Evolutionary conservation across 2,329 filamentous ascomycete genomes (phyloP).

Genomic region (Cladobotryum protrusum): DNA sequence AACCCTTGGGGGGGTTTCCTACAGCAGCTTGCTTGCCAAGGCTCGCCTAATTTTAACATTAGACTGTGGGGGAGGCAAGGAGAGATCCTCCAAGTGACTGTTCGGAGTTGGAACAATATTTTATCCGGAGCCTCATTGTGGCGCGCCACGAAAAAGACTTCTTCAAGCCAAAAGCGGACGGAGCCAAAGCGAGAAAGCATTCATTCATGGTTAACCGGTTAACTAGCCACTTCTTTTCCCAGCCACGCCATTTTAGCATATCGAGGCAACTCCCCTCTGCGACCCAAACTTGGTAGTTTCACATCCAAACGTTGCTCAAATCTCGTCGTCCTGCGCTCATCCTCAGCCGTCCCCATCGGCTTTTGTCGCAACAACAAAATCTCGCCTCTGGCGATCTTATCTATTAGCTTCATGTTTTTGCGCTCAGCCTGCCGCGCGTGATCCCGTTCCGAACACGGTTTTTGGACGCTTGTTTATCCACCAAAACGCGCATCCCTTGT

Average conservation of each 20-base stretch:
- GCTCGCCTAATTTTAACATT: too few species aligned
- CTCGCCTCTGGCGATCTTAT: constrained; percentile 18
- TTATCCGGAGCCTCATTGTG: background rate
- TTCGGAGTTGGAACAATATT: constrained; percentile 1
- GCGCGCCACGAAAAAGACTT: background rate
- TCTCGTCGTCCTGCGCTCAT: constrained; percentile 17
- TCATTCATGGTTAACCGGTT: background rate
- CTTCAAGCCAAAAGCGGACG: constrained; percentile 2
- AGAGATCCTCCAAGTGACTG: background rate
- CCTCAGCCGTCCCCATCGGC: constrained; percentile 16
- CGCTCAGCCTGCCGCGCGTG: constrained; percentile 26
- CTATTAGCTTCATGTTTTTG: constrained; percentile 23
- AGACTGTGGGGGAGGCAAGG: too few species aligned
- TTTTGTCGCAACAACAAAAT: constrained; percentile 20
- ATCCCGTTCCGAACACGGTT: constrained; percentile 21
- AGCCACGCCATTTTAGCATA: constrained; percentile 35
- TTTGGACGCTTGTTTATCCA: constrained; percentile 25
- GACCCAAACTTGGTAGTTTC: constrained; percentile 17
- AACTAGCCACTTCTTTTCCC: constrained; percentile 20
- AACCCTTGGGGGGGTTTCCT: too few species aligned
- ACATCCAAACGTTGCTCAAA: constrained; percentile 12
- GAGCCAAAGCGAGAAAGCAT: background rate
- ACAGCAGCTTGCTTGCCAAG: too few species aligned
- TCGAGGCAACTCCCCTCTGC: constrained; percentile 22
- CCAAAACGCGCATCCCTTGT: constrained; percentile 25